Evolutionary conservation across 805 yeast genomes (phyloP), one percentile per base, ranked within the genome.

Genomic region (Yueomyces sinensis): DNA sequence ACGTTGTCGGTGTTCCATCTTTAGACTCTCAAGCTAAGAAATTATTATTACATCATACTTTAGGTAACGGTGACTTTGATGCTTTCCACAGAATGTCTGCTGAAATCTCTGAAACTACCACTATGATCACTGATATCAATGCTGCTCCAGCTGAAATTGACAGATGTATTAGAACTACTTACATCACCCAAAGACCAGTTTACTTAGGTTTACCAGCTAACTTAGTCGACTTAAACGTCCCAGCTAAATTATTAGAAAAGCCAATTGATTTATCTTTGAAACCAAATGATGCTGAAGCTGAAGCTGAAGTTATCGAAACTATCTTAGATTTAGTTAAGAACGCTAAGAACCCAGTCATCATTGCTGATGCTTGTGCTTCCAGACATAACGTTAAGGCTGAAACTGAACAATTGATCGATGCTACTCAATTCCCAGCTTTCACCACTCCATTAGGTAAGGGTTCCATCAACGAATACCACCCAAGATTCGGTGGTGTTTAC

Each of bases 381-480:
- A 71, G 94, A 62, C 93, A 82, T 61, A 64, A 66, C 44, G 80
- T 76, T 43, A 68, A 66, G 51, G 58, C 58, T n/a, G 82, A 76
- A 58, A 77, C 81, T 40, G 63, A 61, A 41, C 59, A 66, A 46
- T 68, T 82, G 53, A 76, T 78, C 33, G 70, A 71, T 37, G 55
- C 62, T 39, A 80, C 93, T 33, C 74, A 78, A 56, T 82, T 75
- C 74, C 89, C 91, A 31, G 77, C 79, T 32, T 82, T 74, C 59
- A 78, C 78, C 37, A 83, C 94, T 35, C 94, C 94, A 48, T 81
- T 82, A 91, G 94, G 94, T 61, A 82, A 82, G 61, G 79, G 84
- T 40, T 66, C 74, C 18, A 72, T 82, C 46, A 75, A 79, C 58
- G 94, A 82, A 61, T 66, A 66, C 41, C 68, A 74, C 56, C 71